Percentiles rank a stretch among this genome's conserved stretches.
phyloP scores from a whole-genome alignment of 192 early-diverging fungal species.

The Podila verticillata region DNA sequence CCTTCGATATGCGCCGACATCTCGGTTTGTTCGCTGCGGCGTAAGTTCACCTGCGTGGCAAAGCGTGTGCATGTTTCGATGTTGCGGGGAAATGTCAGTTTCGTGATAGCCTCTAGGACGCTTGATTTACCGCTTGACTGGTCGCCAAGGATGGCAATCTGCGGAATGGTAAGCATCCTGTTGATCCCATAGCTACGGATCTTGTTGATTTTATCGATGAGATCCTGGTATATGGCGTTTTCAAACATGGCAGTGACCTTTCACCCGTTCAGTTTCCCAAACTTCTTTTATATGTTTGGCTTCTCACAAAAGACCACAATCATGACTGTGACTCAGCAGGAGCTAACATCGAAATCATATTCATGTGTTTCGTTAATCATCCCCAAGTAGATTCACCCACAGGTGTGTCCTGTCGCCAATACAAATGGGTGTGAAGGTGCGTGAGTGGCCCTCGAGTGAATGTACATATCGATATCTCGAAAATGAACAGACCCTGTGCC shows the following conservation, averaged over 20 bases:
- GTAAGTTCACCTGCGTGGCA: conserved; percentile 39
- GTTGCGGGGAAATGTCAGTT: conserved; percentile 27
- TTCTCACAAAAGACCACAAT: too few relatives aligned
- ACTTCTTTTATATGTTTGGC: too few relatives aligned
- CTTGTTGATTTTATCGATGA: conserved; percentile 42
- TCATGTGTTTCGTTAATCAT: too few relatives aligned
- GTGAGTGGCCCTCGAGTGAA: too few relatives aligned
- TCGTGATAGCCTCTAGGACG: conserved; percentile 33
- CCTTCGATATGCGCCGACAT: conserved; percentile 26
- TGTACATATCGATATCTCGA: too few relatives aligned
- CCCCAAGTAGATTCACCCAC: too few relatives aligned
- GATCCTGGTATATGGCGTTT: conserved; percentile 21
- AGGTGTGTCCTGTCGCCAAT: too few relatives aligned
- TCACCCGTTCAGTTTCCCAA: too few relatives aligned
- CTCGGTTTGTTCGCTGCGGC: neutral
- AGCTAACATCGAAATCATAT: too few relatives aligned
- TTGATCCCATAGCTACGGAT: conserved; percentile 28
- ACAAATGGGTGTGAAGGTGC: too few relatives aligned
- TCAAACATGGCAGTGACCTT: conserved; percentile 11
- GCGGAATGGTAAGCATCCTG: conserved; percentile 25
- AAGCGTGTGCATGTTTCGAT: conserved; percentile 33
- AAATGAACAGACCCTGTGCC: too few relatives aligned
- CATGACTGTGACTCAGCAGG: too few relatives aligned
- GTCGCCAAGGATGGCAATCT: conserved; percentile 42
- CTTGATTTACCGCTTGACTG: conserved; percentile 44